Percentiles rank a stretch among this genome's conserved stretches.
phyloP scores from a whole-genome alignment of 1,139 yeast species.

The Arxiozyma telluris region DNA sequence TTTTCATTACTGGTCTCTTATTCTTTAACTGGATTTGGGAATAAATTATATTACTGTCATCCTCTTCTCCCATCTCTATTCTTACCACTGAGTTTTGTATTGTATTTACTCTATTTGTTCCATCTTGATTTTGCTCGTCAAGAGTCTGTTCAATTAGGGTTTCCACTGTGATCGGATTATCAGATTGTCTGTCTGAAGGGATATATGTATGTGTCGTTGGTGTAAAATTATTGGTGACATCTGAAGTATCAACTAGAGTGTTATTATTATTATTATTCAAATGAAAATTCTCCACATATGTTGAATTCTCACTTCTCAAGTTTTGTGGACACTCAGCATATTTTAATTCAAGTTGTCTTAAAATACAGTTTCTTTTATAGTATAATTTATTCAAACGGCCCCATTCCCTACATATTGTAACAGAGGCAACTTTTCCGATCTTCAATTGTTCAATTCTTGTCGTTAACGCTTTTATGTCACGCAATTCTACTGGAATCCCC shows the following conservation, averaged over 20 bases:
- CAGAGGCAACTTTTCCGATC: constrained; percentile 69
- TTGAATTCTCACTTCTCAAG: constrained; percentile 13
- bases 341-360: constrained; percentile 53
- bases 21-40: constrained; percentile 22
- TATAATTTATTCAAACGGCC: constrained; percentile 56
- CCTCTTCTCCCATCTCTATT: constrained; percentile 11
- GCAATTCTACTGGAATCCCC: constrained; percentile 79
- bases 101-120: background rate
- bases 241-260: background rate
- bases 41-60: constrained; percentile 25
- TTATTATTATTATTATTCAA: constrained; percentile 11
- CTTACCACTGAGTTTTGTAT: background rate
- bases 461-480: constrained; percentile 60
- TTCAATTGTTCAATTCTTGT: constrained; percentile 68
- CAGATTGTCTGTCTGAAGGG: constrained; percentile 1
- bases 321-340: constrained; percentile 59
- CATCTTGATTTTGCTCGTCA: background rate
- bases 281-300: constrained; percentile 20
- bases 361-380: constrained; percentile 44
- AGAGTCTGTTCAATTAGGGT: background rate
- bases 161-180: constrained; percentile 2
- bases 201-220: background rate
- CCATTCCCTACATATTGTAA: constrained; percentile 85
- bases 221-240: background rate
- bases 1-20: constrained; percentile 43